A percentile compares a stretch with the other conserved stretches of the same genome.
Conservation (phyloP, 768 basidiomycete species). For the Dioszegia aurantiaca region DNA sequence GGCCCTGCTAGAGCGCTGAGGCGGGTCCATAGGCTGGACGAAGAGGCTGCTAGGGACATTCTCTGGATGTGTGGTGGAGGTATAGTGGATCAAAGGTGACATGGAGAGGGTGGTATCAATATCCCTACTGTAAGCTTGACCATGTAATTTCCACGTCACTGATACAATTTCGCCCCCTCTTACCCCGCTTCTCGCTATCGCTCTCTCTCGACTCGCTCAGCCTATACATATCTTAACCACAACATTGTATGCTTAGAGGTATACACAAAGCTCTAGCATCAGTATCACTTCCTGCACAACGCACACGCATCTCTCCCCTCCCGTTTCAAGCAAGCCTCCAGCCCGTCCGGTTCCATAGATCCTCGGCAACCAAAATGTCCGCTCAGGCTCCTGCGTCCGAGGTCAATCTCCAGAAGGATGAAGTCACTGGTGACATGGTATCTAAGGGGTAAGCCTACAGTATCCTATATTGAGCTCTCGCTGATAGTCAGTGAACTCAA, state of each 20-base stretch:
- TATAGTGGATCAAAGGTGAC: neutral
- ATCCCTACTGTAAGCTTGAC: neutral
- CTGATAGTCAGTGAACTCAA: conserved; percentile 75
- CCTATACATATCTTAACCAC: neutral
- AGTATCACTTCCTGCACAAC: neutral
- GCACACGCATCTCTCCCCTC: neutral
- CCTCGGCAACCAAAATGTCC: conserved; percentile 44
- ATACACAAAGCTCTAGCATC: neutral
- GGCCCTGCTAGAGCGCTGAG: neutral
- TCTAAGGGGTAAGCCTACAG: conserved; percentile 73
- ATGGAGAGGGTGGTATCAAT: neutral
- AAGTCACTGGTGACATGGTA: conserved; percentile 88
- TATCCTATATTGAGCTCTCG: neutral
- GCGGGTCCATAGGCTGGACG: conserved; percentile 10
- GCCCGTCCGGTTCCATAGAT: neutral
- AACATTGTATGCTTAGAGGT: conserved; percentile 18
- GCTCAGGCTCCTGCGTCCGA: conserved; percentile 36
- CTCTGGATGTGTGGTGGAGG: neutral
- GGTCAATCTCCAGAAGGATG: conserved; percentile 54
- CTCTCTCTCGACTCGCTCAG: conserved; percentile 8
- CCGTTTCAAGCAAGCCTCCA: neutral
- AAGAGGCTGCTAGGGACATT: conserved; percentile 10
- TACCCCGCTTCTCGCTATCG: neutral
- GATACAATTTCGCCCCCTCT: conserved; percentile 5
- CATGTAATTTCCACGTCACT: neutral